Evolutionary conservation across 306 rosid genomes (phyloP).

Genomic region (Acacia acuminata): DNA sequence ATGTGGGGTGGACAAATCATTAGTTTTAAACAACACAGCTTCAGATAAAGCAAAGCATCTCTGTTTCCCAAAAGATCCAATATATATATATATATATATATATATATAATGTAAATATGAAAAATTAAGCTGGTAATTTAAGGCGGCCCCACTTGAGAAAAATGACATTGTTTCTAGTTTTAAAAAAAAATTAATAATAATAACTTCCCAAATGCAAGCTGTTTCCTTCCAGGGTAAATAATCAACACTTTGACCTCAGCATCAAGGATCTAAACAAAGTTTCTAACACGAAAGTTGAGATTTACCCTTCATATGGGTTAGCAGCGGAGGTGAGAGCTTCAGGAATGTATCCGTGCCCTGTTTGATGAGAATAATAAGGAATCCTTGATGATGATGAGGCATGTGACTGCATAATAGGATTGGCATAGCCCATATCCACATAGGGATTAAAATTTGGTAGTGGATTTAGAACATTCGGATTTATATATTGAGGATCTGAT

Average conservation of each 20-base stretch:
- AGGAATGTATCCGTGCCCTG: conserved; percentile 1
- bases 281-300: conserved; percentile 24
- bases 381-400: neutral
- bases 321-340: conserved; percentile 26
- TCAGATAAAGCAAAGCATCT: neutral
- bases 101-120: neutral
- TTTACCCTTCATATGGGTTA: conserved; percentile 32
- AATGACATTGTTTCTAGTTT: neutral
- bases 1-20: neutral
- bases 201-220: neutral
- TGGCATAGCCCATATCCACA: neutral
- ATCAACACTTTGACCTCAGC: neutral
- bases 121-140: neutral
- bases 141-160: neutral
- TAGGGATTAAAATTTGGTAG: conserved; percentile 24
- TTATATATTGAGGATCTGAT: conserved; percentile 21
- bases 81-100: too few species aligned
- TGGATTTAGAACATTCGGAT: conserved; percentile 19
- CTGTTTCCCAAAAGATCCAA: neutral
- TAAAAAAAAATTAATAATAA: neutral
- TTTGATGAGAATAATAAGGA: neutral
- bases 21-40: neutral
- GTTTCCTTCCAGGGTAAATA: conserved; percentile 1
- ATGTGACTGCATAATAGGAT: conserved; percentile 20
- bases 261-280: conserved; percentile 3